A percentile compares a stretch with the other conserved stretches of the same genome.
phyloP scores from a whole-genome alignment of 163 green algal species.

The Prototheca wickerhamii region DNA sequence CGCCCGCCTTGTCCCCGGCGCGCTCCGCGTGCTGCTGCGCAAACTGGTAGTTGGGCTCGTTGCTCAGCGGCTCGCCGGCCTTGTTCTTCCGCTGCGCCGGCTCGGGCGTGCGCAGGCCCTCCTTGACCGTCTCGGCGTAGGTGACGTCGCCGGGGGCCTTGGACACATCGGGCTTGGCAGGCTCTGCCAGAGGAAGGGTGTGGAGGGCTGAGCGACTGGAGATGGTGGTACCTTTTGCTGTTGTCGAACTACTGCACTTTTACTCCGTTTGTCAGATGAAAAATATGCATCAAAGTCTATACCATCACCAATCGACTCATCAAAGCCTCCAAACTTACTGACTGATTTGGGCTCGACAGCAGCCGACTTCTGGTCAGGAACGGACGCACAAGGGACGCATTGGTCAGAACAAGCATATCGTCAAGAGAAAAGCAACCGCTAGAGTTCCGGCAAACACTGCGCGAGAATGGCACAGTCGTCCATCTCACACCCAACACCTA shows the following conservation, averaged over 20 bases:
- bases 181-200: background rate
- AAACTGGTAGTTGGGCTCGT: background rate
- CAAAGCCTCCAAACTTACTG: no score
- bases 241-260: no score
- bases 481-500: background rate
- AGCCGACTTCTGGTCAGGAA: no score
- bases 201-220: background rate
- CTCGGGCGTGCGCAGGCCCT: background rate
- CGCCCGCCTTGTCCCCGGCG: background rate
- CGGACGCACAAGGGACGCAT: no score
- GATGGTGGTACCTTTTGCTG: background rate
- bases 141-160: background rate
- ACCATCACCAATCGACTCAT: no score
- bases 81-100: background rate
- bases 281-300: no score
- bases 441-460: no score
- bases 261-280: no score
- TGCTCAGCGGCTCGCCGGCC: slow-evolving; percentile 2
- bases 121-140: background rate
- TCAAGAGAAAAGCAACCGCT: no score
- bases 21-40: background rate
- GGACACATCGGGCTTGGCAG: background rate
- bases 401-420: no score
- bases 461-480: no score
- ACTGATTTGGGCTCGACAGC: no score